These are phyloP conservation scores for Gremmenia infestans DNA, from an alignment of 2,329 filamentous ascomycete genomes.

Conservation along the genomic window DNA sequence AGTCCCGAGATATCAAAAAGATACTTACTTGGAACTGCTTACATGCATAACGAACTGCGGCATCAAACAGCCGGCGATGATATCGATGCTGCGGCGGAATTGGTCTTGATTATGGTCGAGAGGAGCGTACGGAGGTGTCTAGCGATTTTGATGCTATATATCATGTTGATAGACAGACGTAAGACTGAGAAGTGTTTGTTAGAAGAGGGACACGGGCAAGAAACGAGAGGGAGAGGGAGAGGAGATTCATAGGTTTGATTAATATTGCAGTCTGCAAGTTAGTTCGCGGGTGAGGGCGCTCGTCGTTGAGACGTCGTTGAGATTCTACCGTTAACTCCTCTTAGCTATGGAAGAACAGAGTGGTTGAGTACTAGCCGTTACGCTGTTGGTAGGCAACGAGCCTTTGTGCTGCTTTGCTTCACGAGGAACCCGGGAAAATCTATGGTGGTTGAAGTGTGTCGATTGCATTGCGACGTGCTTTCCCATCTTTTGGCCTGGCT, in stretches of 20 bases:
- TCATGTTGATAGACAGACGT: constrained; percentile 46
- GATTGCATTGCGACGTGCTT: constrained; percentile 55
- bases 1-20: too few species aligned
- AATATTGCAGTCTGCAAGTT: constrained; percentile 47
- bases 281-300: constrained; percentile 47
- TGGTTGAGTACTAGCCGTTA: constrained; percentile 53
- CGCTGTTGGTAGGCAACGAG: constrained; percentile 42
- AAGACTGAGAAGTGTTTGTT: constrained; percentile 42
- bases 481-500: constrained; percentile 45
- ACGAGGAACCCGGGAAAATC: constrained; percentile 56
- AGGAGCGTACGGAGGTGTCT: constrained; percentile 61
- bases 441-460: constrained; percentile 61
- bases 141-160: constrained; percentile 35
- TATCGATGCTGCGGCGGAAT: constrained; percentile 49
- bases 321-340: constrained; percentile 52
- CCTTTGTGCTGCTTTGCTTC: constrained; percentile 40
- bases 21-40: too few species aligned
- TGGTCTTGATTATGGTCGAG: constrained; percentile 52
- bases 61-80: constrained; percentile 52
- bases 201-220: not conserved
- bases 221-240: too few species aligned
- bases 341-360: constrained; percentile 45
- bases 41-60: constrained; percentile 57
- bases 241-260: constrained; percentile 48
- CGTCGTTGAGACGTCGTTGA: constrained; percentile 52